Conservation (phyloP, 331 rosid species). For the Telfairia occidentalis region DNA sequence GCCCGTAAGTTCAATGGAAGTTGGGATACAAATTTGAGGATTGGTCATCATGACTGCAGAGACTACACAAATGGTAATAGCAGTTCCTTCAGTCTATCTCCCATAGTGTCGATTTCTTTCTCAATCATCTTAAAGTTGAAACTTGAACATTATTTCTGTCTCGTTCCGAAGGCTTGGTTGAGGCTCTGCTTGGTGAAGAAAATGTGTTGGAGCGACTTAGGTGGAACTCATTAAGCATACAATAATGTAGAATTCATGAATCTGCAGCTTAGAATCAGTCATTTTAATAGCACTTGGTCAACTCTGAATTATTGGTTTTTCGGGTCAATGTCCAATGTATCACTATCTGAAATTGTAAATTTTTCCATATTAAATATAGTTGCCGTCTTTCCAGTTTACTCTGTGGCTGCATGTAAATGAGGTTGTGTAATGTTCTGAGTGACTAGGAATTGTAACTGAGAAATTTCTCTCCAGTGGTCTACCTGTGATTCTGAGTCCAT, state of each 20-base stretch:
- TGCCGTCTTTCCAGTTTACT: background rate
- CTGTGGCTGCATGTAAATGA: background rate
- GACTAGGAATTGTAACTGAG: background rate
- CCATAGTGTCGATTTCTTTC: background rate
- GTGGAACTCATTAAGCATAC: background rate
- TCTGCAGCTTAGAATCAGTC: background rate
- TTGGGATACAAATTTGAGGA: slow-evolving; percentile 50
- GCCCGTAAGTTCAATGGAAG: slow-evolving; percentile 52
- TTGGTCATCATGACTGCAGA: slow-evolving; percentile 74
- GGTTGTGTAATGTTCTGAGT: background rate
- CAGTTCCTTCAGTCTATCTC: background rate
- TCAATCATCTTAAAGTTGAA: background rate
- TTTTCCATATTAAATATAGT: background rate
- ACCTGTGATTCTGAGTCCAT: no score
- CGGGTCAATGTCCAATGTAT: background rate
- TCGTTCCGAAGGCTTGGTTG: slow-evolving; percentile 53
- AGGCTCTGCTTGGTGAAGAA: slow-evolving; percentile 53
- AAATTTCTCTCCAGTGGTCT: background rate
- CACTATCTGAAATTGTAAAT: background rate
- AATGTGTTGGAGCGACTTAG: slow-evolving; percentile 51
- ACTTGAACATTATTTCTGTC: background rate
- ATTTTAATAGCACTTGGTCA: background rate
- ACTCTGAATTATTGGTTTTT: background rate
- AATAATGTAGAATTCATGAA: background rate
- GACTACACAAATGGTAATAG: slow-evolving; percentile 57